phyloP scores from a whole-genome alignment of 2,329 filamentous ascomycete genomes.

The Sodiomyces alkalinus region DNA sequence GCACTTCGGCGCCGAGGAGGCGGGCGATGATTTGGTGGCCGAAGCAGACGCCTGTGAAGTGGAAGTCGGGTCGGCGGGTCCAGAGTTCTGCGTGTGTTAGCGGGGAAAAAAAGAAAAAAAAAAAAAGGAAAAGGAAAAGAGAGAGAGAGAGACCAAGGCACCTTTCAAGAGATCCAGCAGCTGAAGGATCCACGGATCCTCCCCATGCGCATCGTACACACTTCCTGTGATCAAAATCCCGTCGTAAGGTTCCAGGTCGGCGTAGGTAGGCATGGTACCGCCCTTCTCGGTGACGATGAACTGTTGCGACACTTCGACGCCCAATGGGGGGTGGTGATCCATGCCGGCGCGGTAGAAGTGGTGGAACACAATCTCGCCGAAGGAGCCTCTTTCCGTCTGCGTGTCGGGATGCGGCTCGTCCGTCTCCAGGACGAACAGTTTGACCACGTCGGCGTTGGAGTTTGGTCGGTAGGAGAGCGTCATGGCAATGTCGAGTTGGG shows the following conservation, averaged over 20 bases:
- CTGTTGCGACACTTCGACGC: slow-evolving; percentile 36
- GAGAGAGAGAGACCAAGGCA: slow-evolving; percentile 9
- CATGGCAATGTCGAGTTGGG: no score
- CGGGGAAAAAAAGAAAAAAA: slow-evolving; percentile 11
- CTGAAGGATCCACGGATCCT: slow-evolving; percentile 58
- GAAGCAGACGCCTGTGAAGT: slow-evolving; percentile 63
- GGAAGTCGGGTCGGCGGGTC: slow-evolving; percentile 32
- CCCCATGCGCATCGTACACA: slow-evolving; percentile 55
- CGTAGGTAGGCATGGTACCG: slow-evolving; percentile 27
- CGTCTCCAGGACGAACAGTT: slow-evolving; percentile 40
- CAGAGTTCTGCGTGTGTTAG: slow-evolving; percentile 24
- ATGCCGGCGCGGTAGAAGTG: slow-evolving; percentile 35
- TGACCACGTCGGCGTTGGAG: slow-evolving; percentile 10
- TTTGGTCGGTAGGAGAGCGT: background rate
- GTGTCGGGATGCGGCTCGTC: slow-evolving; percentile 39
- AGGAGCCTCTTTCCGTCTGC: slow-evolving; percentile 30
- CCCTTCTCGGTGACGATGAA: slow-evolving; percentile 36
- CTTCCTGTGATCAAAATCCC: slow-evolving; percentile 59
- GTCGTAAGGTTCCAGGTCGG: slow-evolving; percentile 47
- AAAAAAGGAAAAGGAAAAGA: background rate
- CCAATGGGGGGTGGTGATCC: slow-evolving; percentile 35
- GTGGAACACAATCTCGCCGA: slow-evolving; percentile 35
- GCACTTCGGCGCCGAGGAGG: slow-evolving; percentile 53
- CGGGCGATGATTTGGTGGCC: slow-evolving; percentile 68
- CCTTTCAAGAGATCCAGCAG: slow-evolving; percentile 42